A percentile compares a stretch with the other conserved stretches of the same genome.
Conservation (phyloP, 2,329 filamentous ascomycete genomes). For the Fusarium nygamai region DNA sequence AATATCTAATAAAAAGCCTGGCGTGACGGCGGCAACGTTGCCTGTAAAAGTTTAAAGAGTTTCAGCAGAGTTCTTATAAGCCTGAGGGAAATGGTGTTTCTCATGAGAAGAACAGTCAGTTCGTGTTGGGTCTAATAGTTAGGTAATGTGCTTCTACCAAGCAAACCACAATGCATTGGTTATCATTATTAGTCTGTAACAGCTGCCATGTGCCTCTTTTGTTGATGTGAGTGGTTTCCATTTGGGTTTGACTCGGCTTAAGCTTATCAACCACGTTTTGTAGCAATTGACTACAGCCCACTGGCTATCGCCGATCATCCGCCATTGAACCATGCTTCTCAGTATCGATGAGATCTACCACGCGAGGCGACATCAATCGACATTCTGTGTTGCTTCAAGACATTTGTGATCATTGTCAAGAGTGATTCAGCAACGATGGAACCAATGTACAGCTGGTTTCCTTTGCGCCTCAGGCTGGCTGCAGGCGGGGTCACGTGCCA, state of each 20-base stretch:
- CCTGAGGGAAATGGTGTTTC: not conserved
- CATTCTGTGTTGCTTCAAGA: not conserved
- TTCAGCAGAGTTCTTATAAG: not conserved
- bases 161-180: not conserved
- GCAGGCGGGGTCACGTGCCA: constrained; percentile 9
- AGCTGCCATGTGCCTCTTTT: not conserved
- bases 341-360: not conserved
- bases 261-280: constrained; percentile 11
- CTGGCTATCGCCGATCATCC: not conserved
- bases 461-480: not conserved
- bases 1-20: not conserved
- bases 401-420: not conserved
- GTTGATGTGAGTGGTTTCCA: not conserved
- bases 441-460: not conserved
- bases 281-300: not conserved
- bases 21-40: not conserved
- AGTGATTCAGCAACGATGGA: not conserved
- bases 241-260: constrained; percentile 7
- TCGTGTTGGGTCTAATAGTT: not conserved
- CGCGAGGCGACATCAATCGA: not conserved
- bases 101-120: not conserved
- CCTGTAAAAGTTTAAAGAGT: not conserved
- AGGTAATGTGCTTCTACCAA: not conserved
- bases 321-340: not conserved
- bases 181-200: not conserved